A percentile compares a stretch with the other conserved stretches of the same genome.
Evolutionary conservation across 2,329 filamentous ascomycete species (phyloP).

Genomic region (Colletotrichum filicis): DNA sequence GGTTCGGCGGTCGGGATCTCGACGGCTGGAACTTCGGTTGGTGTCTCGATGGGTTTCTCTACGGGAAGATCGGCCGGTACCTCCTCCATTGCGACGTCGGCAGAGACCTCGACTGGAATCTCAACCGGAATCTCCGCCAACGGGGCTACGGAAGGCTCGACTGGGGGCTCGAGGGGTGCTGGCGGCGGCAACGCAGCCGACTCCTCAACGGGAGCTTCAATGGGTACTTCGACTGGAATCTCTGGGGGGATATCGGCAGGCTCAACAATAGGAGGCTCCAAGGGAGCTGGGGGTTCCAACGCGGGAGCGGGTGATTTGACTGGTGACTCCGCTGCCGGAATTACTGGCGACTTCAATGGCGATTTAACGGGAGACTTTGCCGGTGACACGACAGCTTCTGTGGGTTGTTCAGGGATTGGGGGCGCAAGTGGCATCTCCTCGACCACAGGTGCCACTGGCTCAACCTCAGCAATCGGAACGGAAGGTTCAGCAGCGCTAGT

Average conservation of each 20-base stretch:
- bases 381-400: conserved; percentile 9
- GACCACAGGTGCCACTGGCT: neutral
- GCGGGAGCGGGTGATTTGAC: conserved; percentile 2
- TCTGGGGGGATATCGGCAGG: conserved; percentile 5
- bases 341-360: conserved; percentile 1
- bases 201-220: neutral
- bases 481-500: neutral
- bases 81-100: neutral
- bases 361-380: conserved; percentile 12
- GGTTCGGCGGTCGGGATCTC: conserved; percentile 14
- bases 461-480: conserved; percentile 1
- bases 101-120: neutral
- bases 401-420: neutral
- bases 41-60: neutral
- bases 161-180: neutral
- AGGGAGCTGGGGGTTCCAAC: neutral
- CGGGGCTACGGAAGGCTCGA: neutral
- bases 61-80: neutral
- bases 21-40: neutral
- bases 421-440: neutral
- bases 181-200: too few species aligned
- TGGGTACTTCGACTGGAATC: conserved; percentile 1
- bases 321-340: neutral
- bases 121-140: neutral
- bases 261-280: conserved; percentile 11